Base-by-base conservation (phyloP, 345 rosid genomes). In the Populus tremula region DNA sequence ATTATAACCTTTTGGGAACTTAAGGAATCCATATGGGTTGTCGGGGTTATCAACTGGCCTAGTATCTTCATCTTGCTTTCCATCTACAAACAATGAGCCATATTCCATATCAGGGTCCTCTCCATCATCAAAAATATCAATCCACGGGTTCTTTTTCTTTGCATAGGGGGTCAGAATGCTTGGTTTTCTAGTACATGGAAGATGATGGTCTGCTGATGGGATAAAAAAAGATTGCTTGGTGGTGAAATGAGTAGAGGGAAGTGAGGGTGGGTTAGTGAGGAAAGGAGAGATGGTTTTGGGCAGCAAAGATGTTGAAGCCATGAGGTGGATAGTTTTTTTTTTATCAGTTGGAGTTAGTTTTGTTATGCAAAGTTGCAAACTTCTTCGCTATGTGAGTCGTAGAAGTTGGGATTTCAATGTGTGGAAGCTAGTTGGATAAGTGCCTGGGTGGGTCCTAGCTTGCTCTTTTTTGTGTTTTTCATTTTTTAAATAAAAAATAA, bases 21-120 rank as follows among this genome's bases (percentile, higher is more conserved):
- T 95, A 81, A 93, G 88, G 89, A 93, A 95, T 3, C 97, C 99
- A 56, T 93, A 93, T 31, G 96, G 96, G 69, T 87, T 95, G 66
- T 87, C 83, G 10, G 96, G 97, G 85, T 89, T 85, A 69, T 90
- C 97, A 53, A 94, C 96, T 9, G 85, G 97, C 53, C 95, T 77
- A 2, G 93, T 90, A 74, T 93, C 98, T 77, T 95, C 99, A 0
- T 95, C 99, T 81, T 95, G 98, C 84, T 93, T 95, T 0, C 98
- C 97, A 76, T 93, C 97, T 2, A 83, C 82, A 66, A 85, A 93
- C 84, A 95, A 59, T 10, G 98, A 90, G 17, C 99, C 98, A 70
- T 89, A 95, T 43, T 91, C 97, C 88, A 82, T 77, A 14, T 86
- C 74, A 1, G 92, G 94, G 83, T 93, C 98, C 64, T 87, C 90